A percentile compares a stretch with the other conserved stretches of the same genome.
Conservation (phyloP, 441 rosid species). For the Croton setiger region DNA sequence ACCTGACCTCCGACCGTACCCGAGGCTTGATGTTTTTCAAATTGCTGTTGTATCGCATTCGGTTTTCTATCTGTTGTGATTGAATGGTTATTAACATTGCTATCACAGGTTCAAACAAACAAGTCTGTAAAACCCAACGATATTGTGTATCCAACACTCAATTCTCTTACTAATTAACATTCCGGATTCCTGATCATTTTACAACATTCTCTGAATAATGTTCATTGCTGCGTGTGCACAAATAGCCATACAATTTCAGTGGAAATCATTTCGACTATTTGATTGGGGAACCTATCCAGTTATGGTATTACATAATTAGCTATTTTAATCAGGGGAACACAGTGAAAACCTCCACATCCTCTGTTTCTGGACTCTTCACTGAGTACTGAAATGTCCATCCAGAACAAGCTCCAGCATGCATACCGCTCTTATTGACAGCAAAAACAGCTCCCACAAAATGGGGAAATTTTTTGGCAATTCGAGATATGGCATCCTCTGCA, state of each 20-base stretch:
- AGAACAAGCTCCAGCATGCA: constrained; percentile 78
- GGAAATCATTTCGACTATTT: neutral
- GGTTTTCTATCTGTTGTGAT: too few species aligned
- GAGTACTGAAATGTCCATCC: constrained; percentile 97
- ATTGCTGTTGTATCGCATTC: too few species aligned
- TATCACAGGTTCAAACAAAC: neutral
- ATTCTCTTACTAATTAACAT: neutral
- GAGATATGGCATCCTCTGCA: constrained; percentile 69
- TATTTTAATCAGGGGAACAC: constrained; percentile 42
- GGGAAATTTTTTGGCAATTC: constrained; percentile 70
- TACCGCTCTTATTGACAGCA: constrained; percentile 68
- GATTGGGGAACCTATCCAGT: neutral
- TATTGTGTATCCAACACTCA: neutral
- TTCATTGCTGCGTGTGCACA: neutral
- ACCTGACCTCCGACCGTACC: neutral
- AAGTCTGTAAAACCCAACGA: neutral
- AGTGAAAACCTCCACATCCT: constrained; percentile 69
- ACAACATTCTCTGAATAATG: neutral
- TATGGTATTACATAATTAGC: constrained; percentile 22
- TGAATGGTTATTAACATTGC: neutral
- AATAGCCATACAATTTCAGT: neutral
- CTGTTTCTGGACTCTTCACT: constrained; percentile 46
- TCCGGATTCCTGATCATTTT: neutral
- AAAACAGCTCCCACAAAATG: constrained; percentile 79
- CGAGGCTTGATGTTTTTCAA: neutral